Evolutionary conservation across 1,284 basidiomycete genomes (phyloP).

Genomic region (Nidula niveotomentosa): DNA sequence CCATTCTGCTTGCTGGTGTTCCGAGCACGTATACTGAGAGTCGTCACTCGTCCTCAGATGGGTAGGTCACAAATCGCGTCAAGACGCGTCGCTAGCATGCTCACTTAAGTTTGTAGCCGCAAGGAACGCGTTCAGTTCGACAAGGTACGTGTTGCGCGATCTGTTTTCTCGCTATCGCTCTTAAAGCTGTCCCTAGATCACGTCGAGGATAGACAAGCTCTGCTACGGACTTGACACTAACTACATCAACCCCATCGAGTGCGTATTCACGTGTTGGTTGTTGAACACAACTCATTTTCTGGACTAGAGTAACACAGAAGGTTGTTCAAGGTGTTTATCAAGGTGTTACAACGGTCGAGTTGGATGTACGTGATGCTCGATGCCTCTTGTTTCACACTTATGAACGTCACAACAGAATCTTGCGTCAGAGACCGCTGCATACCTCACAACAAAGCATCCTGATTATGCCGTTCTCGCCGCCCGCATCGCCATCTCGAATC

Average conservation of each 20-base stretch:
- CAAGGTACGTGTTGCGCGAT: conserved; percentile 50
- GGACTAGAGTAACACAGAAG: conserved; percentile 81
- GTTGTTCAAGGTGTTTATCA: conserved; percentile 96
- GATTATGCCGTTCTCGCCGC: conserved; percentile 99
- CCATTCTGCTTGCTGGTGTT: neutral
- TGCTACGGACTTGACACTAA: conserved; percentile 96
- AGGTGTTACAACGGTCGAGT: conserved; percentile 96
- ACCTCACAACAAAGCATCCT: conserved; percentile 95
- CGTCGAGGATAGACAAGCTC: conserved; percentile 90
- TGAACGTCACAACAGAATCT: conserved; percentile 61
- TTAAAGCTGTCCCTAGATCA: conserved; percentile 58
- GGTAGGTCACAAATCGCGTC: conserved; percentile 47
- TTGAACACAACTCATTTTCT: conserved; percentile 4
- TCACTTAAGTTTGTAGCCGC: conserved; percentile 44
- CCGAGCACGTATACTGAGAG: conserved; percentile 5
- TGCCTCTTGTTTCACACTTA: neutral
- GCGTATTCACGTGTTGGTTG: conserved; percentile 19
- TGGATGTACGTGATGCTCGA: conserved; percentile 68
- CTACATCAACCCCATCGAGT: conserved; percentile 95
- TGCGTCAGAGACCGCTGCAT: conserved; percentile 96
- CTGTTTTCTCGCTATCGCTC: conserved; percentile 7
- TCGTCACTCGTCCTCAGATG: conserved; percentile 42
- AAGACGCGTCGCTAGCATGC: conserved; percentile 29
- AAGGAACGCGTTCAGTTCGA: conserved; percentile 89
- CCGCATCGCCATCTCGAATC: conserved; percentile 97